Conservation (phyloP, 2,329 filamentous ascomycete species). For the Thelonectria discophora region DNA sequence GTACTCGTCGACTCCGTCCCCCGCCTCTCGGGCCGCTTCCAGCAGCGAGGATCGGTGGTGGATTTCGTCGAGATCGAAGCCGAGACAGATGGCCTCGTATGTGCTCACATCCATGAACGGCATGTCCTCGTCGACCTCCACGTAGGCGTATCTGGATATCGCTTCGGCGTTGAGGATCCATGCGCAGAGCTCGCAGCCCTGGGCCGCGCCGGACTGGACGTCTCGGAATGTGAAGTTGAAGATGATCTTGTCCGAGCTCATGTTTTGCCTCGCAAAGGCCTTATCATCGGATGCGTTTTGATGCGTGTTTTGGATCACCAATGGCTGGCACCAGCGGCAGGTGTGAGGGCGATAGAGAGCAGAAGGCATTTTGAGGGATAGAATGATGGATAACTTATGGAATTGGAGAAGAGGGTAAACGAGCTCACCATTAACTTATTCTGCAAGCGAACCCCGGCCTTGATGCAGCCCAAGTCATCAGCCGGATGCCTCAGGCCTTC, state of each 20-base stretch:
- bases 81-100: slow-evolving; percentile 7
- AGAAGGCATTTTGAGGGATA: neutral
- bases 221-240: neutral
- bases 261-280: neutral
- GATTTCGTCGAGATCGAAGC: neutral
- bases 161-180: slow-evolving; percentile 14
- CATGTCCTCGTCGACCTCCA: neutral
- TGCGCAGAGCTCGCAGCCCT: slow-evolving; percentile 4
- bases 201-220: neutral
- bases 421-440: too few relatives aligned
- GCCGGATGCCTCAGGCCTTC: too few relatives aligned
- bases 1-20: neutral
- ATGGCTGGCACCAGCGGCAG: neutral
- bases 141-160: slow-evolving; percentile 5
- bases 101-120: neutral
- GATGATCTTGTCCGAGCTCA: slow-evolving; percentile 5
- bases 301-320: neutral
- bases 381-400: too few relatives aligned
- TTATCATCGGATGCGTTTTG: neutral
- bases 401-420: too few relatives aligned
- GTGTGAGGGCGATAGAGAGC: neutral
- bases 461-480: too few relatives aligned
- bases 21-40: slow-evolving; percentile 4
- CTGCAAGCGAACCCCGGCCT: too few relatives aligned
- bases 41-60: neutral